Conservation (phyloP, 2,329 filamentous ascomycete genomes). For the Aspergillus texensis region DNA sequence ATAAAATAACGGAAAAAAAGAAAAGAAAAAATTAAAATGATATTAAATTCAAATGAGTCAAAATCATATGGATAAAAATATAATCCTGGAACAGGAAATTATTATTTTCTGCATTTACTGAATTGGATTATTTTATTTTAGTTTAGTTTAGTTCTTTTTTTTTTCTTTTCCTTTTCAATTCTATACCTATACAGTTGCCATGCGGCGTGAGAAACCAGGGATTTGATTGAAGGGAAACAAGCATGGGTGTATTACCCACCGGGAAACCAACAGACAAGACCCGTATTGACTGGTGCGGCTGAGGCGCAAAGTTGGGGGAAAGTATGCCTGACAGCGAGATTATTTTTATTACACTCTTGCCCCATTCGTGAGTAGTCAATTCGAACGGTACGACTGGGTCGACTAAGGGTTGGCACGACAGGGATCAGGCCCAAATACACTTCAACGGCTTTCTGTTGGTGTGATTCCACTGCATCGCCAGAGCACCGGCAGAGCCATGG, state of each 20-base stretch:
- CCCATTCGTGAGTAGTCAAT: not conserved
- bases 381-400: constrained; percentile 1
- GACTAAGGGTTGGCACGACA: not conserved
- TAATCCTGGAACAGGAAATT: not conserved
- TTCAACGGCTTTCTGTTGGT: constrained; percentile 24
- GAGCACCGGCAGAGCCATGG: not conserved
- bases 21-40: not conserved
- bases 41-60: not conserved
- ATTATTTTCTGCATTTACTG: not conserved
- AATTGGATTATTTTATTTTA: not conserved
- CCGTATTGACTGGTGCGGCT: constrained; percentile 11
- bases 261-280: constrained; percentile 6
- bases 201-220: not conserved
- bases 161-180: not conserved
- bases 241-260: not conserved
- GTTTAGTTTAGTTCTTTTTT: not conserved
- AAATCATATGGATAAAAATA: not conserved
- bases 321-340: constrained; percentile 7
- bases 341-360: constrained; percentile 4
- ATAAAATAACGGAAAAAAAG: not conserved
- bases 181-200: not conserved
- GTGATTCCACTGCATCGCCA: constrained; percentile 8
- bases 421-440: constrained; percentile 14
- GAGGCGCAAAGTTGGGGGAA: constrained; percentile 11
- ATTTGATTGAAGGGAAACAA: not conserved